Evolutionary conservation across 352 stramenopile species (phyloP).

Genomic region (Plasmopara muralis): DNA sequence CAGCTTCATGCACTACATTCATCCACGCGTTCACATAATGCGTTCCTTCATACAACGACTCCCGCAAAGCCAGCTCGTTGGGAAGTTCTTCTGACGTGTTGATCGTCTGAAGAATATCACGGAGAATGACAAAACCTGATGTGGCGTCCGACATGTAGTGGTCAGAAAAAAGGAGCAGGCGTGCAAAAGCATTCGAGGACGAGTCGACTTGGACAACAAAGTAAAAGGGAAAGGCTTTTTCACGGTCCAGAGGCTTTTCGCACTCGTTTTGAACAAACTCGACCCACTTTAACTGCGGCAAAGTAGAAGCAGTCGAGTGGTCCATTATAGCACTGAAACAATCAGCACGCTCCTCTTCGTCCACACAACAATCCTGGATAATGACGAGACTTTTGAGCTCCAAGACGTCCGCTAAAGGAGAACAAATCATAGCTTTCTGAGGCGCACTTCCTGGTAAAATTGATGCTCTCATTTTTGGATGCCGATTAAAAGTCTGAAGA

Average conservation of each 20-base stretch:
- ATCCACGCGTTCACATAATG: constrained; percentile 48
- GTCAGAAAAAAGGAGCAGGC: constrained; percentile 43
- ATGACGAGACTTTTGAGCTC: constrained; percentile 35
- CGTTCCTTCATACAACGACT: constrained; percentile 52
- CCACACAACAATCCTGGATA: constrained; percentile 21
- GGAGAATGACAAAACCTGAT: constrained; percentile 37
- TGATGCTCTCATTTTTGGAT: constrained; percentile 46
- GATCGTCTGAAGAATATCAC: constrained; percentile 34
- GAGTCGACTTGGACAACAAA: constrained; percentile 36
- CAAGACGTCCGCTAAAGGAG: constrained; percentile 31
- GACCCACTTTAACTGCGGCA: constrained; percentile 27
- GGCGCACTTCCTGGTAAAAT: constrained; percentile 35
- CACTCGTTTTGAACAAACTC: constrained; percentile 40
- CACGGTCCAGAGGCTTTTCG: constrained; percentile 35
- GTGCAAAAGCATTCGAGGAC: constrained; percentile 32
- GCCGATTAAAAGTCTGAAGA: constrained; percentile 47
- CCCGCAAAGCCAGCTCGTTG: constrained; percentile 24
- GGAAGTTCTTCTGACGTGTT: constrained; percentile 4
- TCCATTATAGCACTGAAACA: constrained; percentile 13
- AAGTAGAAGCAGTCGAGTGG: background rate
- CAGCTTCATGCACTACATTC: constrained; percentile 41
- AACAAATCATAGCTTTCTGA: constrained; percentile 46
- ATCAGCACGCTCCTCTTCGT: constrained; percentile 26
- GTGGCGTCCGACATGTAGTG: constrained; percentile 57
- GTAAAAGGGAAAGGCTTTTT: constrained; percentile 42